Evolutionary conservation across 2,329 filamentous ascomycete genomes (phyloP).

Genomic region (Diaporthe vexans): DNA sequence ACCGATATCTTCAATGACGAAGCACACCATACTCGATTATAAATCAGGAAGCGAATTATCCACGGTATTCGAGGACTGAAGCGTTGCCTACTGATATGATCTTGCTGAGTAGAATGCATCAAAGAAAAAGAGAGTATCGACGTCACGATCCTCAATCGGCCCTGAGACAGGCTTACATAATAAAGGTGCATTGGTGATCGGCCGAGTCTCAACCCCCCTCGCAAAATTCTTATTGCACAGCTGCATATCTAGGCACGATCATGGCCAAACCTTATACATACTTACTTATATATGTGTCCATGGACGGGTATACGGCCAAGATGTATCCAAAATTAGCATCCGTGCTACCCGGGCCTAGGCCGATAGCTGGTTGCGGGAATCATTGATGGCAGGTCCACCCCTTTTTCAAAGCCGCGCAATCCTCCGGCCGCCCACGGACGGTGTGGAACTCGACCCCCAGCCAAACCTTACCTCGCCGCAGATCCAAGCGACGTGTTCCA

Average conservation of each 20-base stretch:
- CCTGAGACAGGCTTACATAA: too few species aligned
- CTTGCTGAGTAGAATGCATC: too few species aligned
- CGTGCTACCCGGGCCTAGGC: conserved; percentile 15
- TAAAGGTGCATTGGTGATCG: too few species aligned
- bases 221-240: too few species aligned
- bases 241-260: too few species aligned
- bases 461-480: conserved; percentile 7
- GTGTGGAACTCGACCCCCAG: neutral
- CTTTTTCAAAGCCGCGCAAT: conserved; percentile 20
- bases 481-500: conserved; percentile 6
- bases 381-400: conserved; percentile 6
- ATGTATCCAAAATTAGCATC: conserved; percentile 24
- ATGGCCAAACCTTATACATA: too few species aligned
- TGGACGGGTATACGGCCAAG: neutral
- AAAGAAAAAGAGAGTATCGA: too few species aligned
- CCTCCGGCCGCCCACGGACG: neutral
- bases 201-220: too few species aligned
- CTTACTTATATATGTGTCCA: neutral
- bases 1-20: neutral
- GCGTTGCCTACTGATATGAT: too few species aligned
- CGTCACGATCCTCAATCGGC: too few species aligned
- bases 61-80: too few species aligned
- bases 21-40: neutral
- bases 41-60: too few species aligned
- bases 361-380: neutral